These are phyloP conservation scores for Otatea glauca DNA, from an alignment of 176 grass and related monocot genomes.

Conservation along the genomic window DNA sequence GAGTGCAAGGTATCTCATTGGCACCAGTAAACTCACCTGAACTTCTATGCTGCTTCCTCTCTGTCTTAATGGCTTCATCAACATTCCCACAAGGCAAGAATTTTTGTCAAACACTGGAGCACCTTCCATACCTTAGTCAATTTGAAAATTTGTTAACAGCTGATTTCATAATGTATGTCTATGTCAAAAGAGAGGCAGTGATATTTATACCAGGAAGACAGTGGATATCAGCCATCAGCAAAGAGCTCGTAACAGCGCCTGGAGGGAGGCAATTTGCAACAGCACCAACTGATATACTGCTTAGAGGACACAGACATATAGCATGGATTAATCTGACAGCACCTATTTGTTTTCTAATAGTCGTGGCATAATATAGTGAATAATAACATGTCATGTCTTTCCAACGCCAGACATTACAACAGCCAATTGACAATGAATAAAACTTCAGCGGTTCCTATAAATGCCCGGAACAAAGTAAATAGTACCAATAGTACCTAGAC, in stretches of 20 bases:
- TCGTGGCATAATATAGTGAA: background rate
- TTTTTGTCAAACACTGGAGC: conserved; percentile 82
- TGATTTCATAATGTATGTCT: conserved; percentile 28
- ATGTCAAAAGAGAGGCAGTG: background rate
- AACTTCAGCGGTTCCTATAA: background rate
- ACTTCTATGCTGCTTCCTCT: conserved; percentile 72
- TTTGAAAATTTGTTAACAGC: conserved; percentile 46
- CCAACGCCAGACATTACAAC: conserved; percentile 5
- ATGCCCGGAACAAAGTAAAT: background rate
- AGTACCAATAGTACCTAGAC: no score
- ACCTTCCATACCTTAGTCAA: conserved; percentile 85
- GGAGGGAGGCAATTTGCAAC: conserved; percentile 84
- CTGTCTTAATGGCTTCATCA: conserved; percentile 84
- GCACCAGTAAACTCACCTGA: conserved; percentile 65
- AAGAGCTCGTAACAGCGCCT: conserved; percentile 50
- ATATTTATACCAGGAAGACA: conserved; percentile 83
- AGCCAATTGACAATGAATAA: conserved; percentile 22
- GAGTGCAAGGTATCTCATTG: conserved; percentile 14
- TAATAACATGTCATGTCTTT: background rate
- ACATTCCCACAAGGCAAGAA: conserved; percentile 70
- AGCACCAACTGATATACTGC: conserved; percentile 76
- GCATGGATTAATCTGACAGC: conserved; percentile 27
- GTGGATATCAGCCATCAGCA: conserved; percentile 80
- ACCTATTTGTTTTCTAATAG: conserved; percentile 4
- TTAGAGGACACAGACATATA: conserved; percentile 37